These are phyloP conservation scores for Centaurea solstitialis DNA, from an alignment of 129 eudicot genomes.

Conservation along the genomic window DNA sequence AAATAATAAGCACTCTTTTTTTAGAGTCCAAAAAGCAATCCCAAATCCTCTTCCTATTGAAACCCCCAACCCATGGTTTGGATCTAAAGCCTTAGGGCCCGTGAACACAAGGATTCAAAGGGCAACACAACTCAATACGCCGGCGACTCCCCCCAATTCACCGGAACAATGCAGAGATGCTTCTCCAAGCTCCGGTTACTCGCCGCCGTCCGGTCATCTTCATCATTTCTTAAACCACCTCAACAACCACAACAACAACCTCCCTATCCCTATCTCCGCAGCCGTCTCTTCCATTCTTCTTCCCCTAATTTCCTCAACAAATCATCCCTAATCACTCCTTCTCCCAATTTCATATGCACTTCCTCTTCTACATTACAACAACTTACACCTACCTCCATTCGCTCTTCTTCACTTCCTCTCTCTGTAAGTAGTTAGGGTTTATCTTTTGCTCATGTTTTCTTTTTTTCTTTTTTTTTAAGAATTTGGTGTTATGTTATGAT, in stretches of 20 bases:
- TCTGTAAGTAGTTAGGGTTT: constrained; percentile 58
- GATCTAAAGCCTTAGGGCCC: neutral
- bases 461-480: neutral
- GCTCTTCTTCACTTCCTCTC: constrained; percentile 25
- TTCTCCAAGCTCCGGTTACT: constrained; percentile 68
- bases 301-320: constrained; percentile 43
- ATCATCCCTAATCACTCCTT: constrained; percentile 20
- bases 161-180: constrained; percentile 61
- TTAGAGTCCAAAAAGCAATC: too few relatives aligned
- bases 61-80: neutral
- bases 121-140: neutral
- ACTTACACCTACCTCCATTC: constrained; percentile 15
- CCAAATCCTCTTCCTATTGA: too few relatives aligned
- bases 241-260: neutral
- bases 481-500: neutral
- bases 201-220: constrained; percentile 35
- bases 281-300: constrained; percentile 32
- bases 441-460: neutral
- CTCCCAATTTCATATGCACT: constrained; percentile 33
- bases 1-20: too few relatives aligned
- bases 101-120: neutral
- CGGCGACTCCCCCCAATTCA: neutral
- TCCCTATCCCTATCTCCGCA: constrained; percentile 34
- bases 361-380: constrained; percentile 20
- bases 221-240: constrained; percentile 25